These are phyloP conservation scores for Malus hybrid DNA, from an alignment of 331 rosid species.

Conservation along the genomic window DNA sequence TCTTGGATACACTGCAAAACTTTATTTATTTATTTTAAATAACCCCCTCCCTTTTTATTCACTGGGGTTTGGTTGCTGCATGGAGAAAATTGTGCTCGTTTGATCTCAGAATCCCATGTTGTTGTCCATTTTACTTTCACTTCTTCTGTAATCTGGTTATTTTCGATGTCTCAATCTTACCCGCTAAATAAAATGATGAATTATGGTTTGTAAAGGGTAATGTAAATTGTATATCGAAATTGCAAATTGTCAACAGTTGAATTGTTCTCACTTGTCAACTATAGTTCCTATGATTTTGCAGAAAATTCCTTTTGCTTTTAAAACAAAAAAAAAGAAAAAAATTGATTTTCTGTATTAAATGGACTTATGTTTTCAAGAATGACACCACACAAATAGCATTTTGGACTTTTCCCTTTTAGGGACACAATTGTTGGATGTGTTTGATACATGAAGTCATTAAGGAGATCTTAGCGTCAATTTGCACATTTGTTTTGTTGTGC, in stretches of 20 bases:
- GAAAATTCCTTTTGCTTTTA: background rate
- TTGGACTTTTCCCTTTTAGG: background rate
- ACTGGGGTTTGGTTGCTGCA: too few species aligned
- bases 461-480: background rate
- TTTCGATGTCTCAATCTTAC: background rate
- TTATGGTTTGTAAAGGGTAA: background rate
- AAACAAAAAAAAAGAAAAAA: too few species aligned
- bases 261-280: background rate
- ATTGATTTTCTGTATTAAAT: background rate
- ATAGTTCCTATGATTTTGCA: background rate
- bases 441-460: background rate
- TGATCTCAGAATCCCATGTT: background rate
- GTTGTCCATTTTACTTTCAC: background rate
- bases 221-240: background rate
- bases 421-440: background rate
- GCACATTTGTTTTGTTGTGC: background rate
- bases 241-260: background rate
- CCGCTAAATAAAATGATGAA: background rate
- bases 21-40: background rate
- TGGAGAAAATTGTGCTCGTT: background rate
- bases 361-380: background rate
- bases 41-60: background rate
- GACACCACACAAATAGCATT: background rate
- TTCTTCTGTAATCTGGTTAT: background rate
- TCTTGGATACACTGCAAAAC: background rate